A percentile compares a stretch with the other conserved stretches of the same genome.
Conservation (phyloP, 148 eudicot species). For the Agrostemma githago region DNA sequence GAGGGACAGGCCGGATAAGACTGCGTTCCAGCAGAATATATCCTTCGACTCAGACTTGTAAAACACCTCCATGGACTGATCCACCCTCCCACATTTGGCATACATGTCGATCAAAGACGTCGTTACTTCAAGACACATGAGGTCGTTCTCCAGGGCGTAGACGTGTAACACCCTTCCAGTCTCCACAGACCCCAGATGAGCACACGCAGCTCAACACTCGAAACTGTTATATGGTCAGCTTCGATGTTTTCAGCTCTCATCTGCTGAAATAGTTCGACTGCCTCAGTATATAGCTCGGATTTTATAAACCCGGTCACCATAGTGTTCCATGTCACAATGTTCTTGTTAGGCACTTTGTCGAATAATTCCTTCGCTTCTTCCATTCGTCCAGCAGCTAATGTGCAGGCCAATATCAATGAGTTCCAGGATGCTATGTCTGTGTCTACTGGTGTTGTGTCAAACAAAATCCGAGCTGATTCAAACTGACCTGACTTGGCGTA, state of each 20-base stretch:
- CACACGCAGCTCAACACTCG: slow-evolving; percentile 24
- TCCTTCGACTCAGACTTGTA: slow-evolving; percentile 18
- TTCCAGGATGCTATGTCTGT: slow-evolving; percentile 49
- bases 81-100: slow-evolving; percentile 25
- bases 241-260: slow-evolving; percentile 20
- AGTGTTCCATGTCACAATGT: slow-evolving; percentile 37
- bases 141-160: slow-evolving; percentile 20
- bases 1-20: slow-evolving; percentile 22
- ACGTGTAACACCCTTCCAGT: slow-evolving; percentile 11
- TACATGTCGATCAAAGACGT: slow-evolving; percentile 26
- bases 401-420: slow-evolving; percentile 44
- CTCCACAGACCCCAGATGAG: slow-evolving; percentile 24
- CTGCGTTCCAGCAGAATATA: slow-evolving; percentile 21
- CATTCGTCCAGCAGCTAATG: slow-evolving; percentile 23
- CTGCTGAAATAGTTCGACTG: slow-evolving; percentile 27
- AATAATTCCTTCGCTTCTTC: slow-evolving; percentile 32
- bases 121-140: slow-evolving; percentile 17
- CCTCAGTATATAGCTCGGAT: slow-evolving; percentile 34
- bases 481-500: slow-evolving; percentile 42
- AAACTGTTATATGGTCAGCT: slow-evolving; percentile 19
- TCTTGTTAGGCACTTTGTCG: slow-evolving; percentile 21
- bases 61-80: slow-evolving; percentile 14
- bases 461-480: slow-evolving; percentile 26
- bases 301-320: slow-evolving; percentile 31
- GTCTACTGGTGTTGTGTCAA: too few relatives aligned